Evolutionary conservation across 2,329 filamentous ascomycete species (phyloP), one percentile per base, ranked within the genome.

Genomic region (Ophiocordyceps camponoti-saundersi): DNA sequence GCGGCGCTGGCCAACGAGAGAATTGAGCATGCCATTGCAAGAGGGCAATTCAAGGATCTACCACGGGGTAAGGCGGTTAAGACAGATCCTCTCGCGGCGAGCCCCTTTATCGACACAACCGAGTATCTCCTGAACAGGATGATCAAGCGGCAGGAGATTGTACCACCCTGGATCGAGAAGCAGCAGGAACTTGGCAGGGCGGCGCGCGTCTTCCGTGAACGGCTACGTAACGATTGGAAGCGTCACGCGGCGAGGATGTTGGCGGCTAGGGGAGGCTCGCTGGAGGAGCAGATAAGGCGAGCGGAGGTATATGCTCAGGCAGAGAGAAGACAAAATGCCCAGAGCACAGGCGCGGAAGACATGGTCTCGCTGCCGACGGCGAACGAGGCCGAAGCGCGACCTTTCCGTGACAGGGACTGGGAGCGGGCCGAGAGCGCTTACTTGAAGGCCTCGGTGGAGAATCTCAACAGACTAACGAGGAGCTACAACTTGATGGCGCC

Each of bases 91-190:
- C 80, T 85, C 53, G 84, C 85, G 1, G 82, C 82, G 54, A 93
- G 83, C 54, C 88, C 92, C 0, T 96, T 94, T 57, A 78, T 96
- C 48, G 87, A 96, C 58, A 96, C 90, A 0, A 96, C 92, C 0
- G 90, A 96, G 63, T 95, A 95, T 61, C 85, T 96, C 56, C 83
- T 96, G 82, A 96, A 98, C 65, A 92, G 93, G 65, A 95, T 96
- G 69, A 95, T 98, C 52, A 85, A 95, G 65, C 82, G 84, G 49
- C 92, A 98, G 63, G 89, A 95, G 20, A 85, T 96, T 49, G 86
- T 94, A 1, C 92, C 92, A 1, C 90, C 90, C 0, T 98, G 92
- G 92, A 96, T 98, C 49, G 92, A 98, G 64, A 96, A 95, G 65
- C 92, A 98, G 61, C 90, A 96, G 59, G 88, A 95, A 56, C 68